Evolutionary conservation across 192 early-diverging fungal genomes (phyloP).

Genomic region (Podila verticillata): DNA sequence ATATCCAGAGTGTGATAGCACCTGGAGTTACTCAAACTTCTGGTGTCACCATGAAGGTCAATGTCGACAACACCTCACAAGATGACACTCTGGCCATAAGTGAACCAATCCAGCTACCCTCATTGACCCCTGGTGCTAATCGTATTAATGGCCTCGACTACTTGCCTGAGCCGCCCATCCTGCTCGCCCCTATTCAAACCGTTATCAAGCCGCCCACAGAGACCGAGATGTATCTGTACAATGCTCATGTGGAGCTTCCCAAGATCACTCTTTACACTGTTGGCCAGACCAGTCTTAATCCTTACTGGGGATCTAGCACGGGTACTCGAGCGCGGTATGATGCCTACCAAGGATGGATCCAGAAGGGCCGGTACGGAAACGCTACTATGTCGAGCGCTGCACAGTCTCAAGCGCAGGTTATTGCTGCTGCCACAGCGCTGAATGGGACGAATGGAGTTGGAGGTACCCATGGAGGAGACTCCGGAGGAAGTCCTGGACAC

Average conservation of each 20-base stretch:
- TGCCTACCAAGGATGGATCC: slow-evolving; percentile 39
- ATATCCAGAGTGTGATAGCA: neutral
- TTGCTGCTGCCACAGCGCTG: neutral
- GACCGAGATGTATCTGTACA: slow-evolving; percentile 37
- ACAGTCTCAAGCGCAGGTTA: neutral
- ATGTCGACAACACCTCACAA: neutral
- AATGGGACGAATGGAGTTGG: neutral
- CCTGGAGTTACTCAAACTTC: neutral
- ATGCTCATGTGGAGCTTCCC: slow-evolving; percentile 42
- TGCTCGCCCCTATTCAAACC: slow-evolving; percentile 26
- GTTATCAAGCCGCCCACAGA: slow-evolving; percentile 35
- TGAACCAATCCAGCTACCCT: too few species aligned
- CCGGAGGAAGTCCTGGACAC: neutral
- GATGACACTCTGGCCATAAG: too few species aligned
- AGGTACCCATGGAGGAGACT: neutral
- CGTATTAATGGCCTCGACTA: neutral
- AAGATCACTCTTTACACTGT: slow-evolving; percentile 45
- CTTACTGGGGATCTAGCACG: slow-evolving; percentile 29
- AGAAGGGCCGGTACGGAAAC: slow-evolving; percentile 37
- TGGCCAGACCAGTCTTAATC: slow-evolving; percentile 40
- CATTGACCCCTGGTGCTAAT: neutral
- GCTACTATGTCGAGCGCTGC: slow-evolving; percentile 1
- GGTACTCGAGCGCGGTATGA: slow-evolving; percentile 40
- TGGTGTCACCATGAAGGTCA: neutral
- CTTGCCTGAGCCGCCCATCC: slow-evolving; percentile 38